These are phyloP conservation scores for Eutrema japonicum DNA, from an alignment of 345 rosid genomes.

Conservation along the genomic window DNA sequence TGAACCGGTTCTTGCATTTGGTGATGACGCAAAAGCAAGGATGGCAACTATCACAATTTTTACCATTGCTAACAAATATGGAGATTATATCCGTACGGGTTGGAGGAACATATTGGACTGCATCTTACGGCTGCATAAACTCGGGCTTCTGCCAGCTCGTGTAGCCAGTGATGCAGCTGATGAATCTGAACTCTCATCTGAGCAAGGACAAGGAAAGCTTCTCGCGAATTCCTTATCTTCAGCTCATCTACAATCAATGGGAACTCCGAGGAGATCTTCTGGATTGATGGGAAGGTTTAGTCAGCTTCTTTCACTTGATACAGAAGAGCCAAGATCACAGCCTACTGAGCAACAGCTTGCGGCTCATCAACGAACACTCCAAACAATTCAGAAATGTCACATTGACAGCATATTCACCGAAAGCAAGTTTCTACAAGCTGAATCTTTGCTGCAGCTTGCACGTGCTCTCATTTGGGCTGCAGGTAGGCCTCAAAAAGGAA, in stretches of 20 bases:
- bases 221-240: constrained; percentile 73
- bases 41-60: constrained; percentile 96
- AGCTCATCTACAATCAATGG: constrained; percentile 75
- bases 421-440: constrained; percentile 97
- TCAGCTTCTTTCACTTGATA: constrained; percentile 96
- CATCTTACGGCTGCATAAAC: constrained; percentile 90
- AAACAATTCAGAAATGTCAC: constrained; percentile 96
- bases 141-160: constrained; percentile 98
- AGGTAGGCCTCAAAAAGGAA: constrained; percentile 95
- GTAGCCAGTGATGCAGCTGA: constrained; percentile 98
- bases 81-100: constrained; percentile 90
- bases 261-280: constrained; percentile 95
- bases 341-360: constrained; percentile 99
- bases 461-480: constrained; percentile 97
- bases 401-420: constrained; percentile 96
- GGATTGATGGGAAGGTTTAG: constrained; percentile 99
- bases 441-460: constrained; percentile 89
- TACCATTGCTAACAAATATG: constrained; percentile 96
- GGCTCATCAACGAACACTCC: constrained; percentile 95
- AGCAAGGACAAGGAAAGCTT: constrained; percentile 84
- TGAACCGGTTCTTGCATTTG: constrained; percentile 95
- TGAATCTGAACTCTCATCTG: constrained; percentile 85
- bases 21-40: constrained; percentile 93
- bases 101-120: constrained; percentile 99
- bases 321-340: constrained; percentile 97